A percentile compares a stretch with the other conserved stretches of the same genome.
Conservation (phyloP, 1,139 yeast genomes). For the Hyphopichia pseudoburtonii region DNA sequence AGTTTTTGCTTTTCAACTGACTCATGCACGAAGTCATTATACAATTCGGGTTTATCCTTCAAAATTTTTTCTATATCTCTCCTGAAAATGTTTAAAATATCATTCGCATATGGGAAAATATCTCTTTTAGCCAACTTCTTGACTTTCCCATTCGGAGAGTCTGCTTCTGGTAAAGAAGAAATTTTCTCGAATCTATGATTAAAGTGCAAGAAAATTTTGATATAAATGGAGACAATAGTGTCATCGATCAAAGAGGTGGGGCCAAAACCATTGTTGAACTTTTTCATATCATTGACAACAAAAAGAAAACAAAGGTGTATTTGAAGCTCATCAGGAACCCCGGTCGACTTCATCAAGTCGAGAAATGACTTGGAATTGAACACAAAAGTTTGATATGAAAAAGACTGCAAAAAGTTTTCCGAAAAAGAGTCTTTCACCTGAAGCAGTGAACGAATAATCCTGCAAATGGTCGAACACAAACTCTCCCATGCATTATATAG, state of each 20-base stretch:
- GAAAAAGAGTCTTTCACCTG: slow-evolving; percentile 49
- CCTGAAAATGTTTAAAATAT: slow-evolving; percentile 29
- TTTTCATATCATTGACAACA: slow-evolving; percentile 63
- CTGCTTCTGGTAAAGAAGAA: slow-evolving; percentile 10
- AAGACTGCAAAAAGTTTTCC: slow-evolving; percentile 50
- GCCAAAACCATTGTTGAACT: slow-evolving; percentile 78
- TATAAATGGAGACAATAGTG: slow-evolving; percentile 61
- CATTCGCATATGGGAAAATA: slow-evolving; percentile 42
- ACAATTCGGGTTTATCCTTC: slow-evolving; percentile 31
- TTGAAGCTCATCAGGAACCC: slow-evolving; percentile 27
- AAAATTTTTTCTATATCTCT: slow-evolving; percentile 31
- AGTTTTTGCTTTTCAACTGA: background rate
- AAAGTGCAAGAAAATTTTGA: slow-evolving; percentile 45
- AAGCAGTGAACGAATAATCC: slow-evolving; percentile 46
- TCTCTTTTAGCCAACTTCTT: slow-evolving; percentile 47
- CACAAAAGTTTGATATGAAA: slow-evolving; percentile 48
- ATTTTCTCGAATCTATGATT: slow-evolving; percentile 7
- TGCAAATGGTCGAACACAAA: slow-evolving; percentile 47
- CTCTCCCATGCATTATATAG: slow-evolving; percentile 68
- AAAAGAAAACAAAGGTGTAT: slow-evolving; percentile 44
- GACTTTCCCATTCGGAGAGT: slow-evolving; percentile 32
- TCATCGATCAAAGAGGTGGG: slow-evolving; percentile 80
- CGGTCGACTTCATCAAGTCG: slow-evolving; percentile 27
- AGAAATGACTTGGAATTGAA: slow-evolving; percentile 37
- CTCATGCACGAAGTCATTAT: slow-evolving; percentile 27